Evolutionary conservation across 163 green algal genomes (phyloP), one percentile per base, ranked within the genome.

Genomic region (Volvox carteri): DNA sequence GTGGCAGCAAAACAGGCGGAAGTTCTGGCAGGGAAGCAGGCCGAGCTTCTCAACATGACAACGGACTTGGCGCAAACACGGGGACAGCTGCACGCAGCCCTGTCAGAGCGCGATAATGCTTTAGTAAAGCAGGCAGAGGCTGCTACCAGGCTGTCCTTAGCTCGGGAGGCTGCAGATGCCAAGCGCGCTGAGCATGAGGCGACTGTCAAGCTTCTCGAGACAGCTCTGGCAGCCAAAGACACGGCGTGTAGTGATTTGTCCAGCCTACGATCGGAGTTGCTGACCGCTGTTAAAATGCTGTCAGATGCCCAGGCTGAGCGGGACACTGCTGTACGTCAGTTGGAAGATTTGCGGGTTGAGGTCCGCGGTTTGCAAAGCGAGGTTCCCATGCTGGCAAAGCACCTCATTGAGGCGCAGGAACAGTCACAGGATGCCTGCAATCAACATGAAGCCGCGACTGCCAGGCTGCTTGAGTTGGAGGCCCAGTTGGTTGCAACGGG

Each of bases 331-430:
- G n/a, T 39, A 19, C 37, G 33, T 30, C 30, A 85, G 44, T 18
- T 67, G n/a, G 79, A 48, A 60, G 79, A 65, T 30, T 18, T 78
- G 79, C 79, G 33, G 60, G 41, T 14, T 25, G 21, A 60, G 25
- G 5, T 44, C 9, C 1, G 8, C 9, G 54, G 23, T 11, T n/a
- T 33, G 56, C 37, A 85, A 25, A 9, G 18, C 1, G 42, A 75
- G 60, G 12, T 33, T 18, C 28, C 16, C 28, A 39, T 39, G 4
- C 12, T 37, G 7, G 28, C 30, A 6, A 68, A 60, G 25, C 23
- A 76, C 42, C 79, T 78, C 16, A 18, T n/a, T 28, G 42, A 67
- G 12, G 30, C 62, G 0, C 21, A 37, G 23, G 33, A 37, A 6
- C 41, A 77, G 56, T 4, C 21, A 37, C 33, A 73, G 2, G 42